Base-by-base conservation (phyloP, 2,329 filamentous ascomycete genomes). In the Pseudogymnoascus sp. region DNA sequence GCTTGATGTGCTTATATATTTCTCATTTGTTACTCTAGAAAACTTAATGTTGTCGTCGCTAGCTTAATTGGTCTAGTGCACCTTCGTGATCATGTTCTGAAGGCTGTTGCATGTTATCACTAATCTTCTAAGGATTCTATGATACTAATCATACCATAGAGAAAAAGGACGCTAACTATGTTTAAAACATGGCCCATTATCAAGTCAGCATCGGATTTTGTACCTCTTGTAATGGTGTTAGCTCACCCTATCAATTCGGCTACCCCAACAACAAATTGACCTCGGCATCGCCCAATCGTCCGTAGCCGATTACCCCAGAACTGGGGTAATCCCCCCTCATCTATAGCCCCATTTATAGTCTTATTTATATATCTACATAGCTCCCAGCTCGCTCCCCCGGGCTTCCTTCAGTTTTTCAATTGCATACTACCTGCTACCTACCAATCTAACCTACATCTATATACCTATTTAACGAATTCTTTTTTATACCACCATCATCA, bases 111-210 rank as follows among this genome's bases (percentile, higher is more conserved):
- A 21, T 21, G 21, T 21, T 21, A 21, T 21, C 21, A 21, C 21
- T 21, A 21, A 21, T 21, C 21, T 21, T 21, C 21, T 21, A 21
- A 21, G 21, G 21, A 21, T 21, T 21, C 21, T 40, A 40, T 40
- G 16, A 11, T 40, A 40, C 16, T n/a, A 40, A 6, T 40, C 68
- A 70, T 70, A 84, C 85, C 85, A 66, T 90, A 87, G 1, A 92
- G 75, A 67, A 91, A 84, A 0, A 80, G 73, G 11, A 82, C 83
- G 64, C 84, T 87, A 59, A 92, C 76, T 21, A 91, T 73, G 67
- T 92, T 92, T 6, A 91, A 73, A 0, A 75, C 76, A 4, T 92
- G 75, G 0, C 89, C 89, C 64, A 92, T 79, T 44, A 91, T 84
- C 18, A 92, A 2, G 92, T 82, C 4, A 90, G 72, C 67, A 82